These are phyloP conservation scores for Hypoxylon perforatum DNA, from an alignment of 495 filamentous ascomycete genomes.

Conservation along the genomic window DNA sequence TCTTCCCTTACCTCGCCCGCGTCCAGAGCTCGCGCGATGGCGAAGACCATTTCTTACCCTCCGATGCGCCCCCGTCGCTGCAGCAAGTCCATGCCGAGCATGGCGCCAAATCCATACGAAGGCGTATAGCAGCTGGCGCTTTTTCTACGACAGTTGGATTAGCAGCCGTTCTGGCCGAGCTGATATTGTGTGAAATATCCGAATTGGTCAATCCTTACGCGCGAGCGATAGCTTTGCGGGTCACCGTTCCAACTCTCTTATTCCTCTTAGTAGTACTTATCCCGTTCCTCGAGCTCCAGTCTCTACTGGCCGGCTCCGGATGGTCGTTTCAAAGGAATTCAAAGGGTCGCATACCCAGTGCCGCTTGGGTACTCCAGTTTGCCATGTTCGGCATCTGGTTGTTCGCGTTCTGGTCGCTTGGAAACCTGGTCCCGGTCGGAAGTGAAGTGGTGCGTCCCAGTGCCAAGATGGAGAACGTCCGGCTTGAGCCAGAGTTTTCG, in stretches of 20 bases:
- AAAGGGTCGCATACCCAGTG: slow-evolving; percentile 56
- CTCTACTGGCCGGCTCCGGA: slow-evolving; percentile 68
- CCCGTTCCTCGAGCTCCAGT: slow-evolving; percentile 76
- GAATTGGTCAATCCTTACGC: slow-evolving; percentile 71
- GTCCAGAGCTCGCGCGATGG: slow-evolving; percentile 57
- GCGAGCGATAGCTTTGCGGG: slow-evolving; percentile 67
- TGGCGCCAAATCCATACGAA: slow-evolving; percentile 55
- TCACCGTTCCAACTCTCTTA: slow-evolving; percentile 73
- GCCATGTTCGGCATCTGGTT: slow-evolving; percentile 70
- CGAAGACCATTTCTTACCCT: slow-evolving; percentile 63
- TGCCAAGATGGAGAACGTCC: slow-evolving; percentile 34
- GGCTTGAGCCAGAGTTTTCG: slow-evolving; percentile 30
- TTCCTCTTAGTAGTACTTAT: slow-evolving; percentile 74
- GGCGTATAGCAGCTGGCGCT: slow-evolving; percentile 67
- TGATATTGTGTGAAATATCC: slow-evolving; percentile 84
- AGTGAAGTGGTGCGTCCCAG: slow-evolving; percentile 47
- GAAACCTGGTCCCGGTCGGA: slow-evolving; percentile 69
- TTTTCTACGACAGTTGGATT: slow-evolving; percentile 80
- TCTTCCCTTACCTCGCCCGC: slow-evolving; percentile 73
- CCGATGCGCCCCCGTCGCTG: slow-evolving; percentile 60
- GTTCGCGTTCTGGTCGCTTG: slow-evolving; percentile 77
- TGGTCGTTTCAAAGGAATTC: slow-evolving; percentile 66
- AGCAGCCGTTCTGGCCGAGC: slow-evolving; percentile 75
- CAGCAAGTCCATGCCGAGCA: slow-evolving; percentile 63
- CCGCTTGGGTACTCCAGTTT: slow-evolving; percentile 70